These are phyloP conservation scores for Furcasterigmium sp. DNA, from an alignment of 2,329 filamentous ascomycete species.

Conservation along the genomic window DNA sequence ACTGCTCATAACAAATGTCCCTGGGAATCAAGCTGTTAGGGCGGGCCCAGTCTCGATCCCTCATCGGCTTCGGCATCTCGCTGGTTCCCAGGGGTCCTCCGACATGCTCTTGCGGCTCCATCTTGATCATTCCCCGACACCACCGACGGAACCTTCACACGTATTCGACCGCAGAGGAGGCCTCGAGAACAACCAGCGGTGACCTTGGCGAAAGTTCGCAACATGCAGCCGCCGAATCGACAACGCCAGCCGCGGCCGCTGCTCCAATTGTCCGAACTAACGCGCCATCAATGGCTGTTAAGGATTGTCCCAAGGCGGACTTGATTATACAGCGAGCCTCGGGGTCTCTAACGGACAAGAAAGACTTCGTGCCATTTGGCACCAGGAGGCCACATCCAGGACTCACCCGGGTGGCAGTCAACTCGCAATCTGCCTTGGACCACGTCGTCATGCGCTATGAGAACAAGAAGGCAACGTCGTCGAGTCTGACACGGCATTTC, in stretches of 20 bases:
- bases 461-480: constrained; percentile 6
- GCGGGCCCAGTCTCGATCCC: constrained; percentile 29
- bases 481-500: constrained; percentile 13
- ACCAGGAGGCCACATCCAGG: too few relatives aligned
- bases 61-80: neutral
- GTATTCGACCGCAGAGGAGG: too few relatives aligned
- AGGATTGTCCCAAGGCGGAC: too few relatives aligned
- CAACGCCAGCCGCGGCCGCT: too few relatives aligned
- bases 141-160: neutral
- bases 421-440: neutral
- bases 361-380: too few relatives aligned
- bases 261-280: too few relatives aligned
- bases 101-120: constrained; percentile 6
- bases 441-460: constrained; percentile 10
- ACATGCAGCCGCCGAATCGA: too few relatives aligned
- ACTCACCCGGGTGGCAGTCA: neutral
- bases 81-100: constrained; percentile 10
- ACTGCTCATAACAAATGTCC: constrained; percentile 37
- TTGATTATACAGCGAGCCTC: too few relatives aligned
- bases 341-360: too few relatives aligned
- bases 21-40: constrained; percentile 37
- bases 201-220: too few relatives aligned
- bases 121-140: neutral
- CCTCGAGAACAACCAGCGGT: too few relatives aligned
- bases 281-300: too few relatives aligned